These are phyloP conservation scores for Phytophthora lateralis DNA, from an alignment of 352 stramenopile species.

Conservation along the genomic window DNA sequence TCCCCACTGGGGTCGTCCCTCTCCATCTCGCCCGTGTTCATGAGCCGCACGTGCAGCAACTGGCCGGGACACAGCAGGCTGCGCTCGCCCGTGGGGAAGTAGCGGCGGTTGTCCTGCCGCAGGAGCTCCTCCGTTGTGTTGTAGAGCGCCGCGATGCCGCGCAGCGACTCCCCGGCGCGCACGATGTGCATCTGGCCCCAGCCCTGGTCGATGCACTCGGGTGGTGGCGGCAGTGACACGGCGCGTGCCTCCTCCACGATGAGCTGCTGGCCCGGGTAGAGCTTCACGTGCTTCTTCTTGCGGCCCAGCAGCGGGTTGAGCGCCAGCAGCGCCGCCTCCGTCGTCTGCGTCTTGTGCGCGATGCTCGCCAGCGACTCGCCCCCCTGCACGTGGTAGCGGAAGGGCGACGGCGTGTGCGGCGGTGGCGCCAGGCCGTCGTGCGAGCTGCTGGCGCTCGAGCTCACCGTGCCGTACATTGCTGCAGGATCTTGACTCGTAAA, in stretches of 20 bases:
- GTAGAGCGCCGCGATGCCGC: constrained; percentile 73
- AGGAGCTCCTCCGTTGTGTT: constrained; percentile 84
- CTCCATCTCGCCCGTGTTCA: constrained; percentile 81
- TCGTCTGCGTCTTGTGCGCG: constrained; percentile 69
- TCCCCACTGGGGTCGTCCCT: constrained; percentile 25
- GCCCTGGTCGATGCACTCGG: constrained; percentile 81
- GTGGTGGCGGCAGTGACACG: constrained; percentile 74
- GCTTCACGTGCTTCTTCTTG: constrained; percentile 53
- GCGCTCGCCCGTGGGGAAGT: constrained; percentile 79
- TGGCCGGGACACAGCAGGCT: constrained; percentile 69
- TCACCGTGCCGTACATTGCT: constrained; percentile 62
- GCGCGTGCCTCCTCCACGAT: constrained; percentile 70
- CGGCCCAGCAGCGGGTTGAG: constrained; percentile 71
- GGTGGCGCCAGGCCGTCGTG: constrained; percentile 37
- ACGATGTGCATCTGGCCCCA: constrained; percentile 89
- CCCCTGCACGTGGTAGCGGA: constrained; percentile 73
- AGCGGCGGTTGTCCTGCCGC: constrained; percentile 80
- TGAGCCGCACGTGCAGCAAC: constrained; percentile 76
- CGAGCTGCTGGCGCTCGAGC: constrained; percentile 29
- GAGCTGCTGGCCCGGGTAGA: constrained; percentile 79
- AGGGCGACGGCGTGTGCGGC: constrained; percentile 51
- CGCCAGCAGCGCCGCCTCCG: constrained; percentile 52
- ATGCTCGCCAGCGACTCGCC: constrained; percentile 71
- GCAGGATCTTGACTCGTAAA: constrained; percentile 12
- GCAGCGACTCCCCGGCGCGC: constrained; percentile 67